phyloP scores from a whole-genome alignment of 2,329 filamentous ascomycete genomes.

The Trichoderma hamatum region DNA sequence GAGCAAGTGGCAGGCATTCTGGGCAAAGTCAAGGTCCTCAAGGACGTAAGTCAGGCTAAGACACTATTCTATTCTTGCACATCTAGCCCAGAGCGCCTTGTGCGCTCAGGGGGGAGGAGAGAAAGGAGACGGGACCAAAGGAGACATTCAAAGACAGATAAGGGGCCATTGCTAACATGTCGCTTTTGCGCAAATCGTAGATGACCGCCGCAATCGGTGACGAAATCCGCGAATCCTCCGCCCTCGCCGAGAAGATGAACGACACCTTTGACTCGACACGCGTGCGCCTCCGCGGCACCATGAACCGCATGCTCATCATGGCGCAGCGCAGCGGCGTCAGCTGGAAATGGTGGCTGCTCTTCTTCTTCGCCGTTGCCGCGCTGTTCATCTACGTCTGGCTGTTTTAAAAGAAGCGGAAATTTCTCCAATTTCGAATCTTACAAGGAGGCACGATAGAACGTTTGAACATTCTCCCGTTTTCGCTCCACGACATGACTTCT shows the following conservation, averaged over 20 bases:
- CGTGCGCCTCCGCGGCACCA: conserved; percentile 80
- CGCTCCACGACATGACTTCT: neutral
- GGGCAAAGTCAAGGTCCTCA: conserved; percentile 85
- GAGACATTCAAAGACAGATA: neutral
- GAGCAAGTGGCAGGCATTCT: conserved; percentile 86
- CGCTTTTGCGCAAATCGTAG: conserved; percentile 47
- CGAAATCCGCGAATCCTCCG: conserved; percentile 88
- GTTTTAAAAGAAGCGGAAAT: conserved; percentile 52
- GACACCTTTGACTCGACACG: conserved; percentile 87
- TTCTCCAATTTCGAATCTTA: neutral
- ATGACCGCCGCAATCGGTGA: conserved; percentile 92
- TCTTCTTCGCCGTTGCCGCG: conserved; percentile 80
- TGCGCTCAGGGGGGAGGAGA: no score
- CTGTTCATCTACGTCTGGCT: conserved; percentile 94
- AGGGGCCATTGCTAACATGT: neutral
- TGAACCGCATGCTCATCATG: conserved; percentile 97
- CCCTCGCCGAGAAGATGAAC: conserved; percentile 93
- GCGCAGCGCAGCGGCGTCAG: conserved; percentile 90
- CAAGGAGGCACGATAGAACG: conserved; percentile 10
- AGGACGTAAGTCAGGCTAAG: conserved; percentile 66
- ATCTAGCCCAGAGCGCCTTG: neutral
- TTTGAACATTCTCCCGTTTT: neutral
- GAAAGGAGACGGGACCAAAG: neutral
- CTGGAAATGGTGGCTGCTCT: conserved; percentile 91
- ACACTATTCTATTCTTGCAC: neutral